These are phyloP conservation scores for Poronia punctata DNA, from an alignment of 495 filamentous ascomycete species.

Conservation along the genomic window DNA sequence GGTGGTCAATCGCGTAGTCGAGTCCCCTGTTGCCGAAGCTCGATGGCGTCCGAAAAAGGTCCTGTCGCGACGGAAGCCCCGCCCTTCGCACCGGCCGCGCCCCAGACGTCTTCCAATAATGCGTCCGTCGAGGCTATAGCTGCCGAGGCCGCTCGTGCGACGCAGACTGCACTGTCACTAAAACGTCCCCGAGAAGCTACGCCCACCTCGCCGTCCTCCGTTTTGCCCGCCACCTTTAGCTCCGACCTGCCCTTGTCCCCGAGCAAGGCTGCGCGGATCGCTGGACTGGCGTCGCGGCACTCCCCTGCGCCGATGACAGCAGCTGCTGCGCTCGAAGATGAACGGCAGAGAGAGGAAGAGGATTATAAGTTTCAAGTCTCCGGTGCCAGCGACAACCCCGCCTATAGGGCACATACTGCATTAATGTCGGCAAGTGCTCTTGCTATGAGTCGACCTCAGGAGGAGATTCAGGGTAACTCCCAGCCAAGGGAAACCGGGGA, in stretches of 20 bases:
- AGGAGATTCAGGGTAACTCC: constrained; percentile 22
- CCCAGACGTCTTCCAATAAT: constrained; percentile 19
- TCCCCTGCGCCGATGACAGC: constrained; percentile 45
- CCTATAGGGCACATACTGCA: constrained; percentile 43
- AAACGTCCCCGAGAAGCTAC: constrained; percentile 45
- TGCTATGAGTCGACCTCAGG: constrained; percentile 46
- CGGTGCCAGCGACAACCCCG: constrained; percentile 45
- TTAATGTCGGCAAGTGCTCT: constrained; percentile 45
- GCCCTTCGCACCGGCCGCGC: constrained; percentile 29
- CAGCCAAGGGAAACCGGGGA: no score
- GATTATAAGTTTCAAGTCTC: constrained; percentile 30
- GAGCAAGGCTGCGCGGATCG: constrained; percentile 46
- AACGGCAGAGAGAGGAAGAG: constrained; percentile 45
- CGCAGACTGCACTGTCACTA: constrained; percentile 31
- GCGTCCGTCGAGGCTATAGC: constrained; percentile 23
- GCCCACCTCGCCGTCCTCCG: constrained; percentile 32
- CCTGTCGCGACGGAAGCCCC: constrained; percentile 38
- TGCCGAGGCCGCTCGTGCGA: constrained; percentile 26
- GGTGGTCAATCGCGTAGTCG: constrained; percentile 13
- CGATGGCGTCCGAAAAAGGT: constrained; percentile 42
- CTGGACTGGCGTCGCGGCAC: constrained; percentile 38
- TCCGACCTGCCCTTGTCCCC: constrained; percentile 43
- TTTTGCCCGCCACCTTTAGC: constrained; percentile 26
- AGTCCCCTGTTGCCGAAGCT: constrained; percentile 12
- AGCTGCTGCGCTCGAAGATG: constrained; percentile 50